Base-by-base conservation (phyloP, 2,329 filamentous ascomycete genomes). In the Apiospora koreana region DNA sequence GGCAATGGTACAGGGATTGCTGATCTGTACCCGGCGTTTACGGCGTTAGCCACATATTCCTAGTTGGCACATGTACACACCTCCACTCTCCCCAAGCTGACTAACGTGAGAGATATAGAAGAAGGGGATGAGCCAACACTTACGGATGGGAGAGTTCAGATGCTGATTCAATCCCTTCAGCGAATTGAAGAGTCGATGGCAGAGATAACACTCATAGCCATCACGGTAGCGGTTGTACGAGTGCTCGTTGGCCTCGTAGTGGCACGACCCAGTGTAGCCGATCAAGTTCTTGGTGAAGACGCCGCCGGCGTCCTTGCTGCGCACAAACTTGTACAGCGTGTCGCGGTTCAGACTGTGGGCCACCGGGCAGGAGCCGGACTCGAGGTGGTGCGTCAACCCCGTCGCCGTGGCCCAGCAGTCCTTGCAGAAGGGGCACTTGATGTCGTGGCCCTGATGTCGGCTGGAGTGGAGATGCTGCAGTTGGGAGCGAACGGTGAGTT, bases 371-470 rank as follows among this genome's bases (percentile, higher is more conserved):
- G 81, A 77, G n/a, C 86, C 85, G 0, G 74, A 78, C 72, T 92
- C 90, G 0, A 92, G 77, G 72, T 92, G 88, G 75, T 89, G 82
- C 0, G 80, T 75, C 5, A 91, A 73, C 4, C 88, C 89, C 0
- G 85, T 87, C 1, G 88, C 87, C 0, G 85, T 85, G 12, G 83
- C 79, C 71, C 82, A 88, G 2, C 10, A 38, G 2, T 65, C 71
- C 45, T 80, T 75, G 78, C 90, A 92, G 74, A 88, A 91, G 0
- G 86, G 89, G 67, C 90, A 92, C 0, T 54, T 0, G 9, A 89
- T 76, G 1, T 77, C 77, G 0, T 65, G 70, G 69, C 84, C 84
- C 0, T 80, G 80, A 74, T 92, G 89, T 64, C 77, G 74, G 6
- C 79, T 79, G 0, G 88, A 90, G 35, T 85, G 86, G 2, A 87